Evolutionary conservation across 352 stramenopile genomes (phyloP).

Genomic region (Phytophthora capsici): DNA sequence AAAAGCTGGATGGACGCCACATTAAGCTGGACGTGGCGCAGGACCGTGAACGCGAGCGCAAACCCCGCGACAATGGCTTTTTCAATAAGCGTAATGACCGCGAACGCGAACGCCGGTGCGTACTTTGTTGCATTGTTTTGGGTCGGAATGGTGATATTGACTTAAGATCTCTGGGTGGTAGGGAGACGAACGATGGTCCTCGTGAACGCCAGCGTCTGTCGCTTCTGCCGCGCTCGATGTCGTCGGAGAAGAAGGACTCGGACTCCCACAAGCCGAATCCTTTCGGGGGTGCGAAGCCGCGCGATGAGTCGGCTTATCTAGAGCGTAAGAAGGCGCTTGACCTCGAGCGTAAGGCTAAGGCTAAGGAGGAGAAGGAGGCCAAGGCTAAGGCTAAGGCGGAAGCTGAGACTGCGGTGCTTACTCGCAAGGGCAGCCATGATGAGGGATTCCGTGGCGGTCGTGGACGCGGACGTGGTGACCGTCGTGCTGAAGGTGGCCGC

Average conservation of each 20-base stretch:
- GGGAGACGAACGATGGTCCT: conserved; percentile 32
- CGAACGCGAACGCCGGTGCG: conserved; percentile 44
- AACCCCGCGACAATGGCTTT: conserved; percentile 55
- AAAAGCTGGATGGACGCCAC: conserved; percentile 40
- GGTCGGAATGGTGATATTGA: not conserved
- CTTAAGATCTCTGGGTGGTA: conserved; percentile 2
- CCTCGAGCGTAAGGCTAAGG: conserved; percentile 39
- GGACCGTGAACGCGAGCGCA: conserved; percentile 59
- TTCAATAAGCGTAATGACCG: conserved; percentile 65
- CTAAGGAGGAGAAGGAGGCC: conserved; percentile 31
- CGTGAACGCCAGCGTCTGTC: conserved; percentile 68
- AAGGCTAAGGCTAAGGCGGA: conserved; percentile 27
- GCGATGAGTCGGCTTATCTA: conserved; percentile 69
- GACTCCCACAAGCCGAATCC: conserved; percentile 61
- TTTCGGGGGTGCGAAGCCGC: conserved; percentile 88
- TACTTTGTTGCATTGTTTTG: not conserved
- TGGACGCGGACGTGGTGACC: conserved; percentile 52
- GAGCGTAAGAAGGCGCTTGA: conserved; percentile 68
- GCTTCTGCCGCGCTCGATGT: conserved; percentile 61
- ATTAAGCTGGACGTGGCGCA: conserved; percentile 79
- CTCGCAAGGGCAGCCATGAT: conserved; percentile 28
- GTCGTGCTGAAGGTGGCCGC: conserved; percentile 37
- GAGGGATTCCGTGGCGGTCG: conserved; percentile 41
- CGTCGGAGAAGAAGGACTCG: conserved; percentile 42
- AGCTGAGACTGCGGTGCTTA: conserved; percentile 18